Evolutionary conservation across 2,329 filamentous ascomycete genomes (phyloP).

Genomic region (Neonectria faginata): DNA sequence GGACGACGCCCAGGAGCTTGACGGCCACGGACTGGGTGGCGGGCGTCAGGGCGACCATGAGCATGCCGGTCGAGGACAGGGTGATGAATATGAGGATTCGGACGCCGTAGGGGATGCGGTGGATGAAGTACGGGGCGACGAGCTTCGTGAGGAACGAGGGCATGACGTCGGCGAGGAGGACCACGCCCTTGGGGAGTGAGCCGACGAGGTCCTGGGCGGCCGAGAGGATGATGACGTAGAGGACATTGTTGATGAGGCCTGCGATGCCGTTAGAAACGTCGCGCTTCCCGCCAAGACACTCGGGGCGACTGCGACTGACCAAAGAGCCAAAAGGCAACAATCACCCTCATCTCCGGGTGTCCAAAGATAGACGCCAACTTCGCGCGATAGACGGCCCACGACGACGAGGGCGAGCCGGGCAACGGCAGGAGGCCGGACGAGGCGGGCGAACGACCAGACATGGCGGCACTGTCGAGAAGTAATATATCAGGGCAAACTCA

Average conservation of each 20-base stretch:
- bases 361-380: slow-evolving; percentile 73
- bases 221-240: slow-evolving; percentile 96
- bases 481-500: not conserved
- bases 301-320: slow-evolving; percentile 63
- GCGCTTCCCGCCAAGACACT: not conserved
- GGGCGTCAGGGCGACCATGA: slow-evolving; percentile 85
- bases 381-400: slow-evolving; percentile 79
- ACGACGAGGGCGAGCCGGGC: slow-evolving; percentile 70
- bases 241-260: slow-evolving; percentile 88
- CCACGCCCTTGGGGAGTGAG: slow-evolving; percentile 88
- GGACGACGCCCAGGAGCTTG: slow-evolving; percentile 84
- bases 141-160: slow-evolving; percentile 92
- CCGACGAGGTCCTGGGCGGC: slow-evolving; percentile 96
- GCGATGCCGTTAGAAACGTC: slow-evolving; percentile 21
- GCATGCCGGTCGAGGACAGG: slow-evolving; percentile 86
- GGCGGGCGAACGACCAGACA: slow-evolving; percentile 56
- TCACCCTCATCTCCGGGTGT: slow-evolving; percentile 76
- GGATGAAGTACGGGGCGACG: slow-evolving; percentile 92
- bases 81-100: slow-evolving; percentile 81
- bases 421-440: slow-evolving; percentile 64
- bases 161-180: slow-evolving; percentile 91
- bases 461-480: slow-evolving; percentile 28
- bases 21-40: slow-evolving; percentile 71
- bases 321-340: slow-evolving; percentile 92
- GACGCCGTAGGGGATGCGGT: slow-evolving; percentile 81